Evolutionary conservation across 75 land plant species (phyloP), one percentile per base, ranked within the genome.

Genomic region (Pseudotsuga menziesii): DNA sequence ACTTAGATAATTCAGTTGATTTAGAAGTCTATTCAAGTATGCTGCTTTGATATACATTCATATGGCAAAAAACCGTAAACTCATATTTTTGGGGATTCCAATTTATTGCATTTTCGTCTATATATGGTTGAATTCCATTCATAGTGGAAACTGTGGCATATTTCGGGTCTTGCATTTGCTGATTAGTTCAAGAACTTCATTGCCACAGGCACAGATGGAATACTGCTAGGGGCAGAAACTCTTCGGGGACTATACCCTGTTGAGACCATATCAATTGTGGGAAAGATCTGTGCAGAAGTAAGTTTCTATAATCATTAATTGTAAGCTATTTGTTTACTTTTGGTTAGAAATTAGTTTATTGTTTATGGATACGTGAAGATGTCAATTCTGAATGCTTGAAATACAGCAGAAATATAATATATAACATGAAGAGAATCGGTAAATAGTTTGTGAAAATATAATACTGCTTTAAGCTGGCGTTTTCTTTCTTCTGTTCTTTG

Each of bases 171-270:
- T 48, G 54, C 12, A 48, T 48, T 48, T 48, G 12, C 54, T 56
- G 61, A 75, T 22, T 25, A 20, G 54, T 41, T 13, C n/a, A 36
- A 4, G 29, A 32, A 17, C 70, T 23, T 62, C 3, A 55, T 76
- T 80, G 39, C 56, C 84, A 6, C 85, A 94, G 98, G 99, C 11
- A 80, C 88, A 57, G 99, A 97, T 88, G 99, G 89, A 48, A 97
- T 97, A 80, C 86, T 97, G 80, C 85, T 97, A 58, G 99, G 99
- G 56, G 99, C 99, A 61, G 99, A 97, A 80, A 97, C 99, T 72
- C 80, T 94, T 29, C 88, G 99, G 20, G 99, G 99, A 17, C 48
- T 86, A 11, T 97, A 92, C 66, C 99, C 99, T 61, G 91, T 97
- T 62, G 95, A 94, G 74, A 90, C 93, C 54, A 88, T 97, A 44